A percentile compares a stretch with the other conserved stretches of the same genome.
Evolutionary conservation across 2,329 filamentous ascomycete species (phyloP).

Genomic region (Aspergillus ochraceus): DNA sequence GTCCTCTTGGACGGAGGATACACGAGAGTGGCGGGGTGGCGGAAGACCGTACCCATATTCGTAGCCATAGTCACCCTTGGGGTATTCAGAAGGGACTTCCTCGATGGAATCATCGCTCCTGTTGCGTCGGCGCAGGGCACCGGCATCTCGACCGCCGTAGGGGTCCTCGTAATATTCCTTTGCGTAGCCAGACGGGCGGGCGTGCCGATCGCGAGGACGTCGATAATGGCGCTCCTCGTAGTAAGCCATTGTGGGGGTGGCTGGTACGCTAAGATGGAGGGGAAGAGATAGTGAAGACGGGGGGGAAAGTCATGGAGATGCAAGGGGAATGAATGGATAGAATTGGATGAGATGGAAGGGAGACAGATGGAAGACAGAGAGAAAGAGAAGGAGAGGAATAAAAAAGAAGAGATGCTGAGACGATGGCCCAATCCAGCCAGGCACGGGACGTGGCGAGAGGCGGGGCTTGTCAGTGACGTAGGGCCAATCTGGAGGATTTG

Average conservation of each 20-base stretch:
- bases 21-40: constrained; percentile 23
- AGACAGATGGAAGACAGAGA: constrained; percentile 17
- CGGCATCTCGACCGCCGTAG: constrained; percentile 12
- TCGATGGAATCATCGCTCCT: constrained; percentile 75
- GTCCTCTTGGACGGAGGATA: constrained; percentile 34
- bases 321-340: not conserved
- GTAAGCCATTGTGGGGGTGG: constrained; percentile 32
- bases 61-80: constrained; percentile 55
- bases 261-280: constrained; percentile 5
- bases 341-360: constrained; percentile 7
- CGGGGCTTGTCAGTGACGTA: constrained; percentile 7
- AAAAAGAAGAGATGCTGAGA: not conserved
- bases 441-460: constrained; percentile 9
- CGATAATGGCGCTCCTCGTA: constrained; percentile 36
- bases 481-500: not conserved
- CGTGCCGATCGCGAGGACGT: constrained; percentile 32
- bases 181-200: constrained; percentile 22
- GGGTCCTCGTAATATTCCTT: constrained; percentile 30
- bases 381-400: not conserved
- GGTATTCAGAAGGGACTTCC: constrained; percentile 81
- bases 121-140: constrained; percentile 45
- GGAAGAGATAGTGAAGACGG: constrained; percentile 9
- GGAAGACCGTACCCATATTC: constrained; percentile 43
- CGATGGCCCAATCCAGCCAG: not conserved
- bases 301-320: not conserved